phyloP scores from a whole-genome alignment of 2,329 filamentous ascomycete genomes.

The Madurella fahalii region DNA sequence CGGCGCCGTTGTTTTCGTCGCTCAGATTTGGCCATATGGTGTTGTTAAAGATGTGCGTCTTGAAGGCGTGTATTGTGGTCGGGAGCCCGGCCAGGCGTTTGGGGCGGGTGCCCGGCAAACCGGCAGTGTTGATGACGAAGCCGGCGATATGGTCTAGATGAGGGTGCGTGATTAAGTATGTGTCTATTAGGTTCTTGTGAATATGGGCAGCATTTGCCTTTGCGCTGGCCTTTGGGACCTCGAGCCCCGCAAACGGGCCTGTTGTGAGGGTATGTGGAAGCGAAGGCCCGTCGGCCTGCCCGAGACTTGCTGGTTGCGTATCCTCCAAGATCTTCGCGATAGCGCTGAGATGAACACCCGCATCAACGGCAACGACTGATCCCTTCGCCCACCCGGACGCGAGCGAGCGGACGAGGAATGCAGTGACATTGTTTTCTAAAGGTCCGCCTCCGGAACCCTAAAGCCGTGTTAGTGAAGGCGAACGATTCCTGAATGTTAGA shows the following conservation, averaged over 20 bases:
- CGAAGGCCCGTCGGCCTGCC: constrained; percentile 29
- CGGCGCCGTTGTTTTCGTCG: constrained; percentile 92
- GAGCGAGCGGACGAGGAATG: constrained; percentile 80
- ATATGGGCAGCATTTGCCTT: constrained; percentile 78
- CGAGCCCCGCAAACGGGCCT: constrained; percentile 78
- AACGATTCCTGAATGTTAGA: neutral
- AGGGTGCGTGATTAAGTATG: constrained; percentile 93
- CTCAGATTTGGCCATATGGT: constrained; percentile 96
- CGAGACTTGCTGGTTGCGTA: constrained; percentile 39
- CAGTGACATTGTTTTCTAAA: constrained; percentile 82
- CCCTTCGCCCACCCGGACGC: constrained; percentile 74
- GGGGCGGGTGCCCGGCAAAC: constrained; percentile 71
- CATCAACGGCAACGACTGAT: constrained; percentile 88
- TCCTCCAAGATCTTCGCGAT: constrained; percentile 74
- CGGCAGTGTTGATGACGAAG: constrained; percentile 89
- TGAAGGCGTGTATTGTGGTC: constrained; percentile 86
- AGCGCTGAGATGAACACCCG: constrained; percentile 80
- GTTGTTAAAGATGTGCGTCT: constrained; percentile 95
- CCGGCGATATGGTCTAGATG: constrained; percentile 92
- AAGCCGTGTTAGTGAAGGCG: constrained; percentile 24
- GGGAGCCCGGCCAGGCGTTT: constrained; percentile 85
- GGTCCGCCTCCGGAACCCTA: constrained; percentile 90
- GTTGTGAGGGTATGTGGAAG: constrained; percentile 54
- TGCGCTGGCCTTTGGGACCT: constrained; percentile 61
- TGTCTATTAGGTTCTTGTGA: constrained; percentile 73